phyloP scores from a whole-genome alignment of 2,329 filamentous ascomycete genomes.

The Phyllosticta paracitricarpa region DNA sequence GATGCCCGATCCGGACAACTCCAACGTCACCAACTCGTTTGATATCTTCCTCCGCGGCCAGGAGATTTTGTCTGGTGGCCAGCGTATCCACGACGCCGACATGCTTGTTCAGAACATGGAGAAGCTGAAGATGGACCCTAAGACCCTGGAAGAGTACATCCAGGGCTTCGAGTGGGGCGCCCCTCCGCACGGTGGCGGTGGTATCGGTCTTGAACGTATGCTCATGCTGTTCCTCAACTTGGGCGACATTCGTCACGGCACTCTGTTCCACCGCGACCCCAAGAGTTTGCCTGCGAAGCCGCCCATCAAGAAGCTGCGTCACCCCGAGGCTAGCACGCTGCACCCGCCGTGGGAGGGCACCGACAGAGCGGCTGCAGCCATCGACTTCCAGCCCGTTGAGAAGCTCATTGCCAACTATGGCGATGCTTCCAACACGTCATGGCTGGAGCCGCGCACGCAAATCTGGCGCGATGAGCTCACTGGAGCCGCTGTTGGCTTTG shows the following conservation, averaged over 20 bases:
- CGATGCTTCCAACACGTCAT: constrained; percentile 87
- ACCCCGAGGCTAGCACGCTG: constrained; percentile 78
- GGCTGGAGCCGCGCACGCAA: constrained; percentile 80
- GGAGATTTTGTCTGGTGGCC: constrained; percentile 84
- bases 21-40: constrained; percentile 76
- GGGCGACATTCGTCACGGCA: constrained; percentile 81
- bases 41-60: constrained; percentile 92
- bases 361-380: constrained; percentile 37
- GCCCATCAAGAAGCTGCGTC: constrained; percentile 57
- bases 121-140: constrained; percentile 62
- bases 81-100: constrained; percentile 76
- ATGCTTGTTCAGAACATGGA: constrained; percentile 71
- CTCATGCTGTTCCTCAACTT: constrained; percentile 77
- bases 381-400: constrained; percentile 62
- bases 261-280: constrained; percentile 79
- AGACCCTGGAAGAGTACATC: constrained; percentile 84
- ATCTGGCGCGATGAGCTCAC: constrained; percentile 74
- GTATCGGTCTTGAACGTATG: constrained; percentile 81
- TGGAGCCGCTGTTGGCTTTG: constrained; percentile 77
- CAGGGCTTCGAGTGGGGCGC: constrained; percentile 80
- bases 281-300: constrained; percentile 68
- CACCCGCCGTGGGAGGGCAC: constrained; percentile 53
- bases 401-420: constrained; percentile 93
- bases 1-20: constrained; percentile 67
- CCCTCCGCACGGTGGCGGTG: constrained; percentile 80